A percentile compares a stretch with the other conserved stretches of the same genome.
phyloP scores from a whole-genome alignment of 768 basidiomycete species.

The Lentinula aciculospora region DNA sequence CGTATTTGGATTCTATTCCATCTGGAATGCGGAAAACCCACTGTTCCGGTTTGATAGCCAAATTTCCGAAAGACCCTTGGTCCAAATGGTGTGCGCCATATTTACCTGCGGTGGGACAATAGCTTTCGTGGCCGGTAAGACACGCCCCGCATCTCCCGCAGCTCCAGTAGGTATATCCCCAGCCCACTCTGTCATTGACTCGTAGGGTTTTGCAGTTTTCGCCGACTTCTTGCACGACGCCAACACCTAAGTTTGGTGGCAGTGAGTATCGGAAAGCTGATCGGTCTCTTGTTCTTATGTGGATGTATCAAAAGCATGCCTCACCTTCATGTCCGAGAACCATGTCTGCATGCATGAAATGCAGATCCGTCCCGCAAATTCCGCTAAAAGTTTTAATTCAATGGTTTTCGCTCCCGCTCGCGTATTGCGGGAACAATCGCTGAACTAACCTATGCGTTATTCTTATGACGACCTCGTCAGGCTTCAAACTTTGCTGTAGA shows the following conservation, averaged over 20 bases:
- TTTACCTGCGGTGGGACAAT: slow-evolving; percentile 13
- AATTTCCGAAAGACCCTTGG: slow-evolving; percentile 28
- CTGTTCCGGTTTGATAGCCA: slow-evolving; percentile 26
- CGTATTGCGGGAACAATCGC: neutral
- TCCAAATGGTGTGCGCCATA: slow-evolving; percentile 18
- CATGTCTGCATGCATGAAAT: slow-evolving; percentile 23
- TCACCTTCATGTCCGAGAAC: slow-evolving; percentile 35
- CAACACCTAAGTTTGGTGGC: slow-evolving; percentile 12
- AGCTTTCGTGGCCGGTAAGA: slow-evolving; percentile 24
- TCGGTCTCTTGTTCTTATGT: neutral
- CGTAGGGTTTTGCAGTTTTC: slow-evolving; percentile 3
- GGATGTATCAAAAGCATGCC: neutral
- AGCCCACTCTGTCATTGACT: slow-evolving; percentile 30
- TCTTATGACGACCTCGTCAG: slow-evolving; percentile 5
- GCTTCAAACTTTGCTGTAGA: neutral
- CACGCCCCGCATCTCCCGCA: slow-evolving; percentile 29
- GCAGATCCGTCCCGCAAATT: slow-evolving; percentile 33
- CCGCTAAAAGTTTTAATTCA: slow-evolving; percentile 12
- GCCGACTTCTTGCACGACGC: slow-evolving; percentile 26
- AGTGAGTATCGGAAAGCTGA: neutral
- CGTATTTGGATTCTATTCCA: slow-evolving; percentile 19
- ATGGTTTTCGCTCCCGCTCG: neutral
- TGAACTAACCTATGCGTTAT: slow-evolving; percentile 3
- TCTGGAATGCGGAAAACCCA: slow-evolving; percentile 30
- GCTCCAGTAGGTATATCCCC: slow-evolving; percentile 26